Percentiles rank a stretch among this genome's conserved stretches.
Conservation (phyloP, 2,329 filamentous ascomycete genomes). For the Talaromyces sp. region DNA sequence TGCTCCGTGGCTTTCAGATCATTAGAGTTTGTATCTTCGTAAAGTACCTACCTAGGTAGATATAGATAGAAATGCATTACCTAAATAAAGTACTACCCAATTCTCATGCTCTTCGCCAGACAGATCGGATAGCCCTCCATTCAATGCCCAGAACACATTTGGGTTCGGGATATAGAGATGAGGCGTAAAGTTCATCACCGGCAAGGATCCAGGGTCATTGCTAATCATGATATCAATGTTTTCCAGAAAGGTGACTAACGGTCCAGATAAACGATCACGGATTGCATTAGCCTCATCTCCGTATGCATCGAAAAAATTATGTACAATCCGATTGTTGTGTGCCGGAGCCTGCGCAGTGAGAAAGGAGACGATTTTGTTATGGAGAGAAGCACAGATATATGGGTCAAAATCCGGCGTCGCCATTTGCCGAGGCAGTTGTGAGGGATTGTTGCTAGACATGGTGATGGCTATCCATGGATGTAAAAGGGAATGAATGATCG, state of each 20-base stretch:
- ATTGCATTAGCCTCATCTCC: conserved; percentile 3
- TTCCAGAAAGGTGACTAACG: neutral
- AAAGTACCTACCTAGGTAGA: neutral
- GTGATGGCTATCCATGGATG: neutral
- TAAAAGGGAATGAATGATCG: neutral
- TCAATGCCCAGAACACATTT: conserved; percentile 1
- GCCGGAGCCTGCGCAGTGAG: neutral
- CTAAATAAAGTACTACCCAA: conserved; percentile 3
- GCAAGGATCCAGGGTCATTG: neutral
- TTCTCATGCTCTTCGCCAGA: conserved; percentile 2
- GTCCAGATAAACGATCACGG: neutral
- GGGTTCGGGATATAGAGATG: neutral
- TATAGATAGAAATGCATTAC: neutral
- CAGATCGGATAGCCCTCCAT: neutral
- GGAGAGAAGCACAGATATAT: conserved; percentile 6
- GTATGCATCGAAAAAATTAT: conserved; percentile 5
- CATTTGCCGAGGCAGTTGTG: neutral
- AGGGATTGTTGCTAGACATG: neutral
- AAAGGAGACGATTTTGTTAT: neutral
- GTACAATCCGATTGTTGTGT: conserved; percentile 1
- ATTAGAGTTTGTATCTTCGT: neutral
- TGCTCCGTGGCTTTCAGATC: neutral
- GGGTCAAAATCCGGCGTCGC: conserved; percentile 1
- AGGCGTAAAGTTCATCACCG: conserved; percentile 2
- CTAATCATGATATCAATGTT: conserved; percentile 6